These are phyloP conservation scores for Calonectria fujianensis DNA, from an alignment of 2,329 filamentous ascomycete species.

Conservation along the genomic window DNA sequence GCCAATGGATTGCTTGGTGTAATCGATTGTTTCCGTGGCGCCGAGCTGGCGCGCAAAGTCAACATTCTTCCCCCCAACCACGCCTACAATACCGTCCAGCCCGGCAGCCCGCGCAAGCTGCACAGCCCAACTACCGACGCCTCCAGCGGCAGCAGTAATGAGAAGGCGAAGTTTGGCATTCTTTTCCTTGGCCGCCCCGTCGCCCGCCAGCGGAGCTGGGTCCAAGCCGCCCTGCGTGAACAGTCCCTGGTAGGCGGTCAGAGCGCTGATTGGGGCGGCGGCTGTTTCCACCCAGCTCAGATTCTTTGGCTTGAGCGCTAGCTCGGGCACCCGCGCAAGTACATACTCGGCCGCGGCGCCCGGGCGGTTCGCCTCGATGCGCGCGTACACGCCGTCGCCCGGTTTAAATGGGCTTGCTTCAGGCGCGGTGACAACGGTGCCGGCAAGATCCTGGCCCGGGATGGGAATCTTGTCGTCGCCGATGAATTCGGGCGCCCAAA, in stretches of 20 bases:
- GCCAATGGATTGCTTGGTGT: slow-evolving; percentile 41
- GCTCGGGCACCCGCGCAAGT: slow-evolving; percentile 51
- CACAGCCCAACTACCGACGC: slow-evolving; percentile 43
- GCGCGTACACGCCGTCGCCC: slow-evolving; percentile 44
- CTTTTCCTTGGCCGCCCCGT: background rate
- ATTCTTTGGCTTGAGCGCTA: slow-evolving; percentile 58
- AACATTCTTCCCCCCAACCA: slow-evolving; percentile 33
- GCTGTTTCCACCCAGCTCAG: slow-evolving; percentile 61
- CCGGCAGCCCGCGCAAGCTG: slow-evolving; percentile 43
- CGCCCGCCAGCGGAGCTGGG: background rate
- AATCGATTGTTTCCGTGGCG: slow-evolving; percentile 41
- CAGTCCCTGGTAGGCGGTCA: slow-evolving; percentile 64
- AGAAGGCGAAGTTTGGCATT: slow-evolving; percentile 36
- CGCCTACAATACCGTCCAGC: background rate
- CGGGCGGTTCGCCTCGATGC: slow-evolving; percentile 41
- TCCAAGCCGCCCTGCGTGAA: slow-evolving; percentile 48
- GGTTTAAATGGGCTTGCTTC: slow-evolving; percentile 49
- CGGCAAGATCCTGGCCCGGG: slow-evolving; percentile 62
- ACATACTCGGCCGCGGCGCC: slow-evolving; percentile 42
- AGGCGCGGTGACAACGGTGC: slow-evolving; percentile 59
- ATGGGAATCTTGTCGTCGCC: slow-evolving; percentile 52
- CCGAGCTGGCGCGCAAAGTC: slow-evolving; percentile 35
- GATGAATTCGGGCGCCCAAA: slow-evolving; percentile 48
- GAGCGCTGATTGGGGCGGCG: slow-evolving; percentile 62
- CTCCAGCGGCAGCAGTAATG: slow-evolving; percentile 40